Conservation (phyloP, 1,139 yeast species). For the Chernovozyma aurita region DNA sequence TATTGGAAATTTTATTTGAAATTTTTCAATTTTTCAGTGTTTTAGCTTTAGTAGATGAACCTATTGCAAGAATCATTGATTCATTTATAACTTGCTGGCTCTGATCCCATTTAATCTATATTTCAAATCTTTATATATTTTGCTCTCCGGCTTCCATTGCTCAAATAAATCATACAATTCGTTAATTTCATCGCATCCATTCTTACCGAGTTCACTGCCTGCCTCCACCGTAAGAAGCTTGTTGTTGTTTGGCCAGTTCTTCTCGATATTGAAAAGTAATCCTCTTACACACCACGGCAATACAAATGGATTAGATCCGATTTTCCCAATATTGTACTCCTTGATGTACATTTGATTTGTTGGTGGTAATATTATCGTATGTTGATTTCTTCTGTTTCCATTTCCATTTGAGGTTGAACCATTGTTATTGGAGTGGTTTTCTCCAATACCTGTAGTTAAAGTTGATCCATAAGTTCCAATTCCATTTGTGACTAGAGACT, state of each 20-base stretch:
- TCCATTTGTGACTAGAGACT: slow-evolving; percentile 19
- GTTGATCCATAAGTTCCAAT: slow-evolving; percentile 16
- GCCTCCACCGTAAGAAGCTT: slow-evolving; percentile 23
- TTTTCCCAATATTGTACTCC: slow-evolving; percentile 55
- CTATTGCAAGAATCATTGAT: no score
- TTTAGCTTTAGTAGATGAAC: no score
- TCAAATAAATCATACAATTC: slow-evolving; percentile 68
- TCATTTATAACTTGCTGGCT: slow-evolving; percentile 36
- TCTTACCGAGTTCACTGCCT: slow-evolving; percentile 25
- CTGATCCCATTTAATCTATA: slow-evolving; percentile 75
- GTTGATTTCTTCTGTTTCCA: neutral
- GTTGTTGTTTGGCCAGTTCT: slow-evolving; percentile 44
- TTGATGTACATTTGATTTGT: slow-evolving; percentile 51
- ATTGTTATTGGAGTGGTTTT: no score
- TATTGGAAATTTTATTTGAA: no score
- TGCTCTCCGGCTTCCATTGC: slow-evolving; percentile 81
- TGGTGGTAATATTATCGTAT: slow-evolving; percentile 20
- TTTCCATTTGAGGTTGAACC: slow-evolving; percentile 6
- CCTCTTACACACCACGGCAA: slow-evolving; percentile 94
- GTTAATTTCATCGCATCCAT: slow-evolving; percentile 50
- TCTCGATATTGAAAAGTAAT: slow-evolving; percentile 58
- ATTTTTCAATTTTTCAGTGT: no score
- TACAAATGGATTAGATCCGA: slow-evolving; percentile 76
- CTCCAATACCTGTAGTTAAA: slow-evolving; percentile 9
- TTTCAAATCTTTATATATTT: slow-evolving; percentile 75